Base-by-base conservation (phyloP, 2,329 filamentous ascomycete species). In the Hypoxylon sp. region DNA sequence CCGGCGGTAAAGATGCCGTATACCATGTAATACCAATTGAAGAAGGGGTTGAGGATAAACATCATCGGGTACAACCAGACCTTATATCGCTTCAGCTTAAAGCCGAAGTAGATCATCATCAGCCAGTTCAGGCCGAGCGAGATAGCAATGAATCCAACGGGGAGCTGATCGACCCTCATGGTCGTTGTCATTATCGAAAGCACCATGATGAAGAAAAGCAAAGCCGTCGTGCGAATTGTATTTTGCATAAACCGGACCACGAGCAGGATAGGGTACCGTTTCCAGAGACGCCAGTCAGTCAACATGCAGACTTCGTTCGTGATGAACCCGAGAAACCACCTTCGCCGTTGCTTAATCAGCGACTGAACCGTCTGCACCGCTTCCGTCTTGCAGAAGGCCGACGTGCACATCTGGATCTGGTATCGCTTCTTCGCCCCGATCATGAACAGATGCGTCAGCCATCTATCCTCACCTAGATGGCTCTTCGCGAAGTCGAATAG, bases 291-390 rank as follows among this genome's bases (percentile, higher is more conserved):
- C 78, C 91, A 88, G 78, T 98, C 94, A 1, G 95, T 98, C 80
- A 99, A 82, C 95, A 98, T 97, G 80, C 94, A 97, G 6, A 93
- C 94, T 77, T 98, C 94, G 77, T 99, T 99, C 15, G 94, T 97
- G 79, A 98, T 94, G 78, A 97, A 97, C 28, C 94, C 94, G 44
- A 98, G 84, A 77, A 98, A 98, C 95, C 95, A 99, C 74, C 95
- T 87, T 57, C 94, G 90, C 63, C 95, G 89, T 81, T 99, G 95
- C 82, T 98, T 97, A 76, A 97, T 84, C 48, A 99, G 85, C 71
- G 91, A 93, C 59, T 81, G 81, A 77, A 94, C 94, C 2, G 91
- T 93, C 79, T 97, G 93, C 17, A 97, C 94, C 22, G 95, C 94
- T 78, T 98, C 94, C 0, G 95, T 98, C 80, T 98, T 98, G 86